Percentiles rank a stretch among this genome's conserved stretches.
phyloP scores from a whole-genome alignment of 1,139 yeast genomes.

The Yamadazyma songkhlaensis region DNA sequence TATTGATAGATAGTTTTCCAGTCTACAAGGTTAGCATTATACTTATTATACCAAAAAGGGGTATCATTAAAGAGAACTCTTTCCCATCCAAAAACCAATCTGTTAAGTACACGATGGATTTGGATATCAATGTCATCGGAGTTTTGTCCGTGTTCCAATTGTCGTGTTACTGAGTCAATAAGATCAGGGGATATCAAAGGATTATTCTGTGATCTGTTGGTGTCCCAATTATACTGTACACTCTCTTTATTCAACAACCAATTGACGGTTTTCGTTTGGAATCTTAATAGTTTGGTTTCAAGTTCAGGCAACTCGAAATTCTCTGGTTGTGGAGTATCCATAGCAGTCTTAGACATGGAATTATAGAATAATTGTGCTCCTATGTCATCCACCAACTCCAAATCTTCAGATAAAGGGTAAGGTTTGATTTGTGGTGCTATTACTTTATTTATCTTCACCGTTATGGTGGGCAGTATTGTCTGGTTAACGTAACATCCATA shows the following conservation, averaged over 20 bases:
- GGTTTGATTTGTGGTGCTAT: constrained; percentile 7
- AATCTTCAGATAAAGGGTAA: constrained; percentile 2
- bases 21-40: constrained; percentile 46
- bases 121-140: constrained; percentile 6
- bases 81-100: constrained; percentile 54
- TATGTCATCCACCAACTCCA: constrained; percentile 4
- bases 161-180: constrained; percentile 3
- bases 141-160: neutral
- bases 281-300: constrained; percentile 48
- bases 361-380: constrained; percentile 30
- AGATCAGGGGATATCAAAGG: constrained; percentile 17
- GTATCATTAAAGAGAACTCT: constrained; percentile 18
- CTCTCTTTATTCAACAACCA: constrained; percentile 69
- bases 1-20: constrained; percentile 26
- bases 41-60: constrained; percentile 46
- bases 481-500: constrained; percentile 16
- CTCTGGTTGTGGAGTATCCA: constrained; percentile 16
- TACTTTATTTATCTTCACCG: constrained; percentile 12
- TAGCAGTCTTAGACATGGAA: constrained; percentile 32
- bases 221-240: constrained; percentile 31
- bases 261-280: constrained; percentile 60
- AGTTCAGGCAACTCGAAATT: constrained; percentile 45
- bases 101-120: constrained; percentile 27
- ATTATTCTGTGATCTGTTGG: constrained; percentile 19
- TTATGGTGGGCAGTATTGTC: constrained; percentile 10